These are phyloP conservation scores for Sporothrix sp. DNA, from an alignment of 2,329 filamentous ascomycete species.

Conservation along the genomic window DNA sequence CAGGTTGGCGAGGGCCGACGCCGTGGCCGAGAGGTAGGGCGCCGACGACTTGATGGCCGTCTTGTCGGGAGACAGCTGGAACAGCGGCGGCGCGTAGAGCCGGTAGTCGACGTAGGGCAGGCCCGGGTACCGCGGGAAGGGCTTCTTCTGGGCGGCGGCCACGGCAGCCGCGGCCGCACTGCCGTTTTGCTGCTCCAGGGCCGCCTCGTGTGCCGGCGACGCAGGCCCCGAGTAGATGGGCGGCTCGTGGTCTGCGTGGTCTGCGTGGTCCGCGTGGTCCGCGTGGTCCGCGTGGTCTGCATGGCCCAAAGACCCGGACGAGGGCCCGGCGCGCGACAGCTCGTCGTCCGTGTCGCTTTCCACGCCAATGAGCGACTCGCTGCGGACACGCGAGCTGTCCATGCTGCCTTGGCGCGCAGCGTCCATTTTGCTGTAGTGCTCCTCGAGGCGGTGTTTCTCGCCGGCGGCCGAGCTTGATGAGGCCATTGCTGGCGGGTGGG, in stretches of 20 bases:
- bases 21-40: conserved; percentile 38
- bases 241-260: not conserved
- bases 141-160: conserved; percentile 17
- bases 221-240: conserved; percentile 29
- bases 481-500: no score
- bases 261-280: not conserved
- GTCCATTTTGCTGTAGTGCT: conserved; percentile 6
- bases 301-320: no score
- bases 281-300: not conserved
- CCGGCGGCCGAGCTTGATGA: not conserved
- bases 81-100: conserved; percentile 43
- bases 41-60: conserved; percentile 38
- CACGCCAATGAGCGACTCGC: conserved; percentile 5
- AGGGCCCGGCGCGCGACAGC: not conserved
- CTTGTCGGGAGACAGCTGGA: conserved; percentile 40
- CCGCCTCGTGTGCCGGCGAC: conserved; percentile 12
- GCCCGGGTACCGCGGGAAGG: conserved; percentile 33
- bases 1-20: conserved; percentile 35
- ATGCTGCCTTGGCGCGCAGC: not conserved
- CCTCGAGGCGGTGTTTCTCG: conserved; percentile 13
- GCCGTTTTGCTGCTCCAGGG: conserved; percentile 17
- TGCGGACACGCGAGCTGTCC: not conserved
- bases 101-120: conserved; percentile 41
- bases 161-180: conserved; percentile 2
- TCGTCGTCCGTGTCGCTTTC: conserved; percentile 4